A percentile compares a stretch with the other conserved stretches of the same genome.
These are phyloP conservation scores for Diversispora epigaea DNA, from an alignment of 192 early-diverging fungal species.

Conservation along the genomic window DNA sequence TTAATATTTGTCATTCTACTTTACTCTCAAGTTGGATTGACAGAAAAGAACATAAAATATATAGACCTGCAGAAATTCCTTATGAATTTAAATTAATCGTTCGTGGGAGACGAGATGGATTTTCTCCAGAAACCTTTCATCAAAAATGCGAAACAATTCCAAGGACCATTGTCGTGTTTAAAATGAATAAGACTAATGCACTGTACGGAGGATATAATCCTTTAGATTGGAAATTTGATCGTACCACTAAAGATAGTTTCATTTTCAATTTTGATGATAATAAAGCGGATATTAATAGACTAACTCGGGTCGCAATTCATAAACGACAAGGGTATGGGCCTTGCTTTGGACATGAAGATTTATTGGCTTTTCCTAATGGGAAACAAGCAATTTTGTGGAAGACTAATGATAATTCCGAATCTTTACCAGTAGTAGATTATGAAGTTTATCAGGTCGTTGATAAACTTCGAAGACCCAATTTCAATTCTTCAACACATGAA, in stretches of 20 bases:
- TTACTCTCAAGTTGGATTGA: constrained; percentile 20
- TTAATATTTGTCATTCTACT: constrained; percentile 21
- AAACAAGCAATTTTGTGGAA: constrained; percentile 4
- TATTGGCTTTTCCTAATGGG: constrained; percentile 11
- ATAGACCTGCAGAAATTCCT: constrained; percentile 2
- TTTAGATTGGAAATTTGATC: constrained; percentile 20
- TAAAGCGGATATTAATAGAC: constrained; percentile 8
- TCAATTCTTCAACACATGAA: background rate
- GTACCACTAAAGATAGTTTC: constrained; percentile 10
- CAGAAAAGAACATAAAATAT: background rate
- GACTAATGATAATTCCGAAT: background rate
- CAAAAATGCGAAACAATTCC: background rate
- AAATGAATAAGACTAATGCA: background rate
- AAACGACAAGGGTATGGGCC: constrained; percentile 6
- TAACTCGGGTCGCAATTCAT: background rate
- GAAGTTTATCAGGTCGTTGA: constrained; percentile 17
- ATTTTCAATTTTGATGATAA: constrained; percentile 5
- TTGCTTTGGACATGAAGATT: constrained; percentile 5
- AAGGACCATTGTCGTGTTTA: constrained; percentile 1
- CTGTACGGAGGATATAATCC: constrained; percentile 21
- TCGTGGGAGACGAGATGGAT: background rate
- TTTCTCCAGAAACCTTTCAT: constrained; percentile 5
- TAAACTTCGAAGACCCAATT: constrained; percentile 3
- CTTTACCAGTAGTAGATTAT: constrained; percentile 2
- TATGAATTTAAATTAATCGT: constrained; percentile 12